Evolutionary conservation across 2,329 filamentous ascomycete genomes (phyloP).

Genomic region (Clarireedia paspali): DNA sequence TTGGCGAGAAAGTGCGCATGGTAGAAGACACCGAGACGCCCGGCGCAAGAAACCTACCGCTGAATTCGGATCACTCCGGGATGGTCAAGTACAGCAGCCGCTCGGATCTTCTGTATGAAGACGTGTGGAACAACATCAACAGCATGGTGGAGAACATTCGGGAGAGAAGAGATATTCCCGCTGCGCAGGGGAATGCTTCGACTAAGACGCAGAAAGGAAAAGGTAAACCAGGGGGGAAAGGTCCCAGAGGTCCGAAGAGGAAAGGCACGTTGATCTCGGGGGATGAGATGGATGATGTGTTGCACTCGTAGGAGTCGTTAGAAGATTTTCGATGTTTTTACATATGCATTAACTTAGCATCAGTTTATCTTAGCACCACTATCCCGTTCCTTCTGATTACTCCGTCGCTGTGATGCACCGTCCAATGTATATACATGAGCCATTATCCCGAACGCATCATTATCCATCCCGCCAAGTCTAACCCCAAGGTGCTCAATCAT

Average conservation of each 20-base stretch:
- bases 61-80: constrained; percentile 3
- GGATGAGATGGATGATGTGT: not conserved
- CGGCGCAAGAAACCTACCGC: not conserved
- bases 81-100: constrained; percentile 6
- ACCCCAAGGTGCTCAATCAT: not conserved
- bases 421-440: too few species aligned
- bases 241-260: not conserved
- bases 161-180: not conserved
- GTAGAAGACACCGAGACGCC: constrained; percentile 1
- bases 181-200: not conserved
- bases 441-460: not conserved
- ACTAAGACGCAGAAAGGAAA: not conserved
- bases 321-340: too few species aligned
- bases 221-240: not conserved
- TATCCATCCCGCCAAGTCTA: not conserved
- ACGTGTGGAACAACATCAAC: constrained; percentile 1
- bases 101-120: not conserved
- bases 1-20: not conserved
- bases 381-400: too few species aligned
- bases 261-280: not conserved
- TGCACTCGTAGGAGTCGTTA: not conserved
- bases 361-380: too few species aligned
- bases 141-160: not conserved
- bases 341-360: too few species aligned
- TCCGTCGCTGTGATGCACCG: too few species aligned